phyloP scores from a whole-genome alignment of 2,329 filamentous ascomycete species.

The Pyricularia pennisetigena region DNA sequence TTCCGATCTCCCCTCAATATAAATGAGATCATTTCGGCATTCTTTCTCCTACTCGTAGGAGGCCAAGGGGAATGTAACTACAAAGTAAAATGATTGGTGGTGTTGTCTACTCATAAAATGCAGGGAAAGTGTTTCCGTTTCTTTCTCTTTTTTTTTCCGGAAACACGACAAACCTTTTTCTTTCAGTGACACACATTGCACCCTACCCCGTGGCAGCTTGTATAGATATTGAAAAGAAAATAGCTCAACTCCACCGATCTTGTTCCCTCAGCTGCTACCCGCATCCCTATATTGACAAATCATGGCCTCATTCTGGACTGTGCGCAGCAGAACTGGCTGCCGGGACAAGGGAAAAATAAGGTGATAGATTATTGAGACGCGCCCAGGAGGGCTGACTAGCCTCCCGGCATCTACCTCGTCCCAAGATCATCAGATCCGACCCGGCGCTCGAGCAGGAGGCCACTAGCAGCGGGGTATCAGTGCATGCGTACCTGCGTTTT shows the following conservation, averaged over 20 bases:
- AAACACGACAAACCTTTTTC: too few relatives aligned
- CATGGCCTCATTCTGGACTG: neutral
- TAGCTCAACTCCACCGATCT: neutral
- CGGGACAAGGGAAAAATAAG: neutral
- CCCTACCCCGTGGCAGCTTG: too few relatives aligned
- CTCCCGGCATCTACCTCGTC: neutral
- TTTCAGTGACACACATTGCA: too few relatives aligned
- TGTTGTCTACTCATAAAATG: neutral
- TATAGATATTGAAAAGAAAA: too few relatives aligned
- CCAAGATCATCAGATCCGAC: neutral
- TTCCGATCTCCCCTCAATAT: neutral
- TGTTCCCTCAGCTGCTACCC: neutral
- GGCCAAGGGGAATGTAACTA: neutral
- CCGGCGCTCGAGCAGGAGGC: neutral
- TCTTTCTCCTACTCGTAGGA: neutral
- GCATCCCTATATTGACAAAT: neutral
- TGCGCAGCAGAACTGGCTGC: neutral
- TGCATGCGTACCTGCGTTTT: neutral
- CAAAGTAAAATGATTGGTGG: neutral
- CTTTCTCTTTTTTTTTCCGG: too few relatives aligned
- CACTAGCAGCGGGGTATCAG: neutral
- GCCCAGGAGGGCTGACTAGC: neutral
- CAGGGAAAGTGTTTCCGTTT: too few relatives aligned
- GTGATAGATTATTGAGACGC: neutral
- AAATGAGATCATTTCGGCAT: neutral